Evolutionary conservation across 2,329 filamentous ascomycete species (phyloP).

Genomic region (Arachnopeziza araneosa): DNA sequence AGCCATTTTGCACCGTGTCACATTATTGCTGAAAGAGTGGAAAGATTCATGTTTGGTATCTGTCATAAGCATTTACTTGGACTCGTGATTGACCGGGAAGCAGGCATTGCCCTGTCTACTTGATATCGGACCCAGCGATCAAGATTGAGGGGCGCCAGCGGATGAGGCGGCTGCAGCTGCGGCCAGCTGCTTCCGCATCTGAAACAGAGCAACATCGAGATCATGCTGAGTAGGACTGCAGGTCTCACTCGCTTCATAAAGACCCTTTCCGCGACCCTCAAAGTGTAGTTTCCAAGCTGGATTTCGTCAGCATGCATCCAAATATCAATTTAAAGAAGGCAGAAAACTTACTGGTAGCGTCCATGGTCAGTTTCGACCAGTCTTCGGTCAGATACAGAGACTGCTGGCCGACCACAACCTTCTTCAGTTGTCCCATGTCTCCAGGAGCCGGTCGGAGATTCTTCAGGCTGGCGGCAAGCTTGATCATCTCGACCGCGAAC

Average conservation of each 20-base stretch:
- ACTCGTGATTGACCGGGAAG: no score
- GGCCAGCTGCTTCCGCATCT: not conserved
- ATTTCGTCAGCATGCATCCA: not conserved
- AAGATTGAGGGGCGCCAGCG: no score
- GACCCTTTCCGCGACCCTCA: constrained; percentile 3
- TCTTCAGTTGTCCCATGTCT: constrained; percentile 35
- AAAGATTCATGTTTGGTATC: no score
- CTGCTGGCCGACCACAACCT: not conserved
- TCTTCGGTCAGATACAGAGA: constrained; percentile 4
- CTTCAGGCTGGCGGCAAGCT: constrained; percentile 7
- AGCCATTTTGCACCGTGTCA: no score
- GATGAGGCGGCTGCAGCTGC: no score
- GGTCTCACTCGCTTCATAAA: not conserved
- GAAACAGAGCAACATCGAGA: not conserved
- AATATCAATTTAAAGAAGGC: not conserved
- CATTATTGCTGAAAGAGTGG: no score
- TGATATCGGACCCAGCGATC: no score
- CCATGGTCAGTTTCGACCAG: constrained; percentile 4
- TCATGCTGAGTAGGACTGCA: not conserved
- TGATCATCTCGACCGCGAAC: constrained; percentile 51
- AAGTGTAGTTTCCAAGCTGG: constrained; percentile 8
- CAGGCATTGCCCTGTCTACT: no score
- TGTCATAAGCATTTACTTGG: no score
- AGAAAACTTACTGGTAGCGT: constrained; percentile 5
- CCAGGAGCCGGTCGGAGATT: constrained; percentile 11